phyloP scores from a whole-genome alignment of 192 early-diverging fungal genomes.

The Coemansia sp. region DNA sequence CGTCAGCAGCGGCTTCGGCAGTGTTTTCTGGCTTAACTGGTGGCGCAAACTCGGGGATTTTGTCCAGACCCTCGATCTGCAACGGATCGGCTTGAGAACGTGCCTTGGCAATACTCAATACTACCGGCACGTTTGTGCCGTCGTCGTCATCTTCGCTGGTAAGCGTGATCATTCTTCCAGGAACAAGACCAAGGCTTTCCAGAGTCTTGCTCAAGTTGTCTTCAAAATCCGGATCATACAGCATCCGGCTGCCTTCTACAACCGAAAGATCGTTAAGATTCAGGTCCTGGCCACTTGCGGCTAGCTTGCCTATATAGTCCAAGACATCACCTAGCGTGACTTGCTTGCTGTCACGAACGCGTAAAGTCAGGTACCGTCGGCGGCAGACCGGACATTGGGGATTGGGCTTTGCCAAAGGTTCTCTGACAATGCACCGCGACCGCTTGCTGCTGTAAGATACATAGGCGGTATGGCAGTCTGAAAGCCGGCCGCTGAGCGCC shows the following conservation, averaged over 20 bases:
- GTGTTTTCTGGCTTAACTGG: neutral
- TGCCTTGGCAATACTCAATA: constrained; percentile 25
- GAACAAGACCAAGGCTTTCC: constrained; percentile 57
- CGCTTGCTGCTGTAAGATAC: constrained; percentile 60
- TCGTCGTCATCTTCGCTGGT: constrained; percentile 30
- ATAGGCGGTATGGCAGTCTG: constrained; percentile 56
- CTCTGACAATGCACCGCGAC: constrained; percentile 61
- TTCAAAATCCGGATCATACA: constrained; percentile 89
- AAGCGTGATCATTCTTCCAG: constrained; percentile 33
- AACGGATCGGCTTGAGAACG: neutral
- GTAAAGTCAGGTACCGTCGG: constrained; percentile 55
- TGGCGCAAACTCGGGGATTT: constrained; percentile 32
- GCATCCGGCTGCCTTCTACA: constrained; percentile 67
- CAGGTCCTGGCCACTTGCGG: constrained; percentile 48
- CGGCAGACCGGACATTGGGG: constrained; percentile 76
- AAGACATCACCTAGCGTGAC: constrained; percentile 72
- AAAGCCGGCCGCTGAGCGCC: constrained; percentile 48
- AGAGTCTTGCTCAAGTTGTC: constrained; percentile 68
- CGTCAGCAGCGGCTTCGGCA: neutral
- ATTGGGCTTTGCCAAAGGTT: constrained; percentile 66
- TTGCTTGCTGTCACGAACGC: constrained; percentile 58
- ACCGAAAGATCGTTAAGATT: constrained; percentile 72
- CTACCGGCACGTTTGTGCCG: constrained; percentile 19
- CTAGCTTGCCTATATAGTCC: constrained; percentile 37
- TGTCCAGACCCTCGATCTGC: constrained; percentile 32